Evolutionary conservation across 2,329 filamentous ascomycete genomes (phyloP), one percentile per base, ranked within the genome.

Genomic region (Pyrenochaeta sp.): DNA sequence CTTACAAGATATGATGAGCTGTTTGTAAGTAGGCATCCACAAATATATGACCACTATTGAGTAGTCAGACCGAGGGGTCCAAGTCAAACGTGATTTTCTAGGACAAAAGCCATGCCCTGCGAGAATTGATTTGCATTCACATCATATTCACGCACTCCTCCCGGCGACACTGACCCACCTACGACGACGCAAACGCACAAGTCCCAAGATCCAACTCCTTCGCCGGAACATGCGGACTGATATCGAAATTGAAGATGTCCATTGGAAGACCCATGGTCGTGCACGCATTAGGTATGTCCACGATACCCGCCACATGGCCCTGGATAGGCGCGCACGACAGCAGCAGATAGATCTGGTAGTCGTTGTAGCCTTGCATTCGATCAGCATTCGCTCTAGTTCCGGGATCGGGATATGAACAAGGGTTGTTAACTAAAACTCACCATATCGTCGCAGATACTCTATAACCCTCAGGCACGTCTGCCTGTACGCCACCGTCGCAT

Each of bases 221-320:
- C 3, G 81, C 82, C 6, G 79, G 77, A 4, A 77, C 77, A 42
- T 80, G 79, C 0, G 90, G 89, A 32, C 84, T 82, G 56, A 96
- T 93, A 67, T 96, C 91, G 71, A 96, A 96, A 64, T 94, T 89
- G 61, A 96, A 96, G 39, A 96, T 95, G 72, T 96, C 92, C 79
- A 96, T 90, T 1, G 92, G 92, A 40, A 96, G 67, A 0, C 90
- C 91, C 46, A 96, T 76, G 0, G 92, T 96, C 3, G 91, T 96
- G 65, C 92, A 96, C 0, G 88, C 89, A 66, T 96, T 96, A 0
- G 91, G 91, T 35, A 96, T 75, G 69, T 96, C 90, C 7, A 96
- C 91, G 43, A 96, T 88, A 0, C 92, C 91, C 1, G 90, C 92
- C 37, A 96, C 82, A 64, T 95, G 89, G 0, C 92, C 92, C 69